These are phyloP conservation scores for Triangularia verruculosa DNA, from an alignment of 2,329 filamentous ascomycete species.

Conservation along the genomic window DNA sequence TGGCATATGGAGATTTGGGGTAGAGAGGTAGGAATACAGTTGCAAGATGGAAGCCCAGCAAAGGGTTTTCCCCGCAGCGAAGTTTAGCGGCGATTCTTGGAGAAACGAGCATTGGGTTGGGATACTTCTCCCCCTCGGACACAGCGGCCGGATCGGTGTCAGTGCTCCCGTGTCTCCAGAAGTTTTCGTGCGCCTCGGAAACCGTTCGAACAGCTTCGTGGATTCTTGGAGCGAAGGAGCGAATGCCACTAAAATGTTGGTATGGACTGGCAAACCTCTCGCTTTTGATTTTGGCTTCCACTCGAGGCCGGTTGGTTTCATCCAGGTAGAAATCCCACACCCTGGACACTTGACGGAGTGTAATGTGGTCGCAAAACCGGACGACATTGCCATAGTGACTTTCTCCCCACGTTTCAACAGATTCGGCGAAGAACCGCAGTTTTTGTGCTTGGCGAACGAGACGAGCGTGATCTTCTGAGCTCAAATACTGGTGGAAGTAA, in stretches of 20 bases:
- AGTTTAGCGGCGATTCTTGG: slow-evolving; percentile 37
- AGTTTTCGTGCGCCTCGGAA: not conserved
- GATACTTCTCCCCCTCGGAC: not conserved
- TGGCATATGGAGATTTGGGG: slow-evolving; percentile 33
- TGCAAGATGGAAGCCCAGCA: slow-evolving; percentile 55
- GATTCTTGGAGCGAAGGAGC: not conserved
- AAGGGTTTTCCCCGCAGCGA: slow-evolving; percentile 49
- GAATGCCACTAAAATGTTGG: not conserved
- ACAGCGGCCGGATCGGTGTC: not conserved
- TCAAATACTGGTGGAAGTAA: slow-evolving; percentile 53
- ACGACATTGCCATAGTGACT: slow-evolving; percentile 39
- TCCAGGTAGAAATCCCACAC: slow-evolving; percentile 7
- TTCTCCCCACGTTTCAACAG: slow-evolving; percentile 42
- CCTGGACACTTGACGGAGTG: not conserved
- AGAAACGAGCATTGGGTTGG: slow-evolving; percentile 45
- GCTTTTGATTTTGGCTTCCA: not conserved
- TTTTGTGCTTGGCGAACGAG: slow-evolving; percentile 43
- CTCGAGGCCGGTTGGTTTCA: not conserved
- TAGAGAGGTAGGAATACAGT: slow-evolving; percentile 40
- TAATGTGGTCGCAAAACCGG: slow-evolving; percentile 8
- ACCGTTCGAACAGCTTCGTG: not conserved
- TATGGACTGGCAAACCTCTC: not conserved
- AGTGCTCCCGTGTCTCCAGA: slow-evolving; percentile 4
- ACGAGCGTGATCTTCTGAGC: slow-evolving; percentile 33
- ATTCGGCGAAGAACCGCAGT: slow-evolving; percentile 38